Evolutionary conservation across 2,329 filamentous ascomycete species (phyloP).

Genomic region (Anisogramma anomala): DNA sequence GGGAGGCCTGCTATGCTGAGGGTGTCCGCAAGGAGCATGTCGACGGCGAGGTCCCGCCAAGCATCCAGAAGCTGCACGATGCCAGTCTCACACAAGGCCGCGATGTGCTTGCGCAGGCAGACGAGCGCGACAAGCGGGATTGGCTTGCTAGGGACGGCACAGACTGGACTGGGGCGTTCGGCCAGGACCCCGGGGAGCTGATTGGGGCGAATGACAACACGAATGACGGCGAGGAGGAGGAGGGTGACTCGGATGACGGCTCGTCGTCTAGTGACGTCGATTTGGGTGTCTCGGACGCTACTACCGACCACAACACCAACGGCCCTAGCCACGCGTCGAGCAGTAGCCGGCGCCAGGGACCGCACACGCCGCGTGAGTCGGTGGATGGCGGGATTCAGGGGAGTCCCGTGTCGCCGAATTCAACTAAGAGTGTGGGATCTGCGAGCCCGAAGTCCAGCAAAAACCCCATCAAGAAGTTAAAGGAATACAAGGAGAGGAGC

Average conservation of each 20-base stretch:
- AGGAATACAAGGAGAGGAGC: constrained; percentile 55
- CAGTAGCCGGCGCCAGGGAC: constrained; percentile 5
- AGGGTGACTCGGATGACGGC: constrained; percentile 29
- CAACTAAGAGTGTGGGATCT: constrained; percentile 20
- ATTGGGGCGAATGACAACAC: constrained; percentile 24
- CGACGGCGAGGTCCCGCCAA: constrained; percentile 58
- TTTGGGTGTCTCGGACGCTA: constrained; percentile 49
- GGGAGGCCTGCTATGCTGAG: constrained; percentile 84
- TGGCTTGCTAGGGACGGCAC: constrained; percentile 73
- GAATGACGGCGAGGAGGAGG: constrained; percentile 13
- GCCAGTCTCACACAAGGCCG: constrained; percentile 67
- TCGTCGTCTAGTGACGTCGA: constrained; percentile 32
- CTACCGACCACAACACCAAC: constrained; percentile 18
- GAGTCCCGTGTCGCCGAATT: constrained; percentile 3
- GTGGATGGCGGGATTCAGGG: constrained; percentile 18
- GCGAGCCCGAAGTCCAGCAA: constrained; percentile 26
- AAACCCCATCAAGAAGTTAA: constrained; percentile 46
- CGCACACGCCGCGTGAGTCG: constrained; percentile 14
- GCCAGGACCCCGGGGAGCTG: constrained; percentile 53
- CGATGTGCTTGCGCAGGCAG: constrained; percentile 64
- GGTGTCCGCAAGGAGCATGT: constrained; percentile 68
- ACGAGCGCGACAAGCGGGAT: constrained; percentile 59
- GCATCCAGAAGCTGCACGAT: constrained; percentile 67
- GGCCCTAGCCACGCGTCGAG: not conserved
- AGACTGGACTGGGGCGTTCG: constrained; percentile 82